phyloP scores from a whole-genome alignment of 2,329 filamentous ascomycete species.

The Fusarium luffae region DNA sequence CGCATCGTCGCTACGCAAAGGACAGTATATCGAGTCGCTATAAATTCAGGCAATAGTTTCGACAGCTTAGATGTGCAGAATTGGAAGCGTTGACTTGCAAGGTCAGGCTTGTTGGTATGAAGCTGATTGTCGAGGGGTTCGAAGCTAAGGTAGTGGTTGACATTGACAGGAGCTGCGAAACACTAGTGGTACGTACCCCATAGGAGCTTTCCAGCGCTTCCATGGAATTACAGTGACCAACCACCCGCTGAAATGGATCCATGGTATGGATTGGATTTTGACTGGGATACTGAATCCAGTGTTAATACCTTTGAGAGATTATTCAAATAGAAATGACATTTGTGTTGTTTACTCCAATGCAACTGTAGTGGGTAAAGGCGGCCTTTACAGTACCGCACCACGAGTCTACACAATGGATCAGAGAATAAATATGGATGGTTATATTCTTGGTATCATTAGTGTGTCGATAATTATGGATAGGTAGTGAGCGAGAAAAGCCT shows the following conservation, averaged over 20 bases:
- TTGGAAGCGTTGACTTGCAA: neutral
- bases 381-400: neutral
- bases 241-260: neutral
- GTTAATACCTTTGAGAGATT: neutral
- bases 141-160: slow-evolving; percentile 13
- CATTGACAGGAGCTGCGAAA: slow-evolving; percentile 9
- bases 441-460: neutral
- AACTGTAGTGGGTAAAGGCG: neutral
- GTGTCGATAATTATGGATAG: neutral
- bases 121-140: slow-evolving; percentile 29
- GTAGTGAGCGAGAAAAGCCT: slow-evolving; percentile 11
- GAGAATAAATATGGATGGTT: neutral
- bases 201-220: slow-evolving; percentile 1
- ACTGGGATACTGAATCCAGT: neutral
- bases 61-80: neutral
- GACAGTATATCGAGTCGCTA: neutral
- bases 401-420: neutral
- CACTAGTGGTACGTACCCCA: slow-evolving; percentile 24
- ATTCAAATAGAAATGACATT: neutral
- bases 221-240: neutral
- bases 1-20: slow-evolving; percentile 37
- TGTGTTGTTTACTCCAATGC: neutral
- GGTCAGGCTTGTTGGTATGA: slow-evolving; percentile 3
- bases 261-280: neutral
- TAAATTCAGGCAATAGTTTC: neutral